Percentiles rank a stretch among this genome's conserved stretches.
Conservation (phyloP, 2,329 filamentous ascomycete genomes). For the Beauveria caledonica region DNA sequence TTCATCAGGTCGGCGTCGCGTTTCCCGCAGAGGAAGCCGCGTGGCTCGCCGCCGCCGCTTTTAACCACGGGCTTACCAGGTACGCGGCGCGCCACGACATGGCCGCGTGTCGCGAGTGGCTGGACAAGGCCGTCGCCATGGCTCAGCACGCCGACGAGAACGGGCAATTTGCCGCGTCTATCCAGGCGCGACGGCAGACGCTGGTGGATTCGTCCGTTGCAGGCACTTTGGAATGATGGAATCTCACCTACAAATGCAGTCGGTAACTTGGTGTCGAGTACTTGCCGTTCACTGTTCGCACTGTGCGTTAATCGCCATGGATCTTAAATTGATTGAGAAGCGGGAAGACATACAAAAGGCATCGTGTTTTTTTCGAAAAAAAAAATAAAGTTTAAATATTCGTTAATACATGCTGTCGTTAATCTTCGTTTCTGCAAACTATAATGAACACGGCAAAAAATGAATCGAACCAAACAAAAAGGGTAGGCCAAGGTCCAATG, state of each 20-base stretch:
- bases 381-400: background rate
- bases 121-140: constrained; percentile 52
- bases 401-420: constrained; percentile 9
- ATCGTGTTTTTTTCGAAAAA: background rate
- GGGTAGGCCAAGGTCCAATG: background rate
- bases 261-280: background rate
- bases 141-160: constrained; percentile 51
- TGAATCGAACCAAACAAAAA: background rate
- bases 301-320: background rate
- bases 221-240: background rate
- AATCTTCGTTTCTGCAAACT: constrained; percentile 6
- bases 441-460: background rate
- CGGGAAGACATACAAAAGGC: too few relatives aligned
- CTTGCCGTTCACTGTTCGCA: background rate
- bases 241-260: too few relatives aligned
- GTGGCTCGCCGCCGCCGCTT: constrained; percentile 63
- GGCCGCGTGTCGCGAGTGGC: constrained; percentile 51
- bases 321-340: background rate
- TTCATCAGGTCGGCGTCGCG: constrained; percentile 27
- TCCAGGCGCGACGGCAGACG: constrained; percentile 37
- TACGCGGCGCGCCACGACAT: constrained; percentile 45
- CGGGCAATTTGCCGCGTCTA: constrained; percentile 33
- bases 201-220: constrained; percentile 21
- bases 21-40: constrained; percentile 64
- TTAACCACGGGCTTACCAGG: constrained; percentile 65